Base-by-base conservation (phyloP, 768 basidiomycete species). In the Arthromyces matolae region DNA sequence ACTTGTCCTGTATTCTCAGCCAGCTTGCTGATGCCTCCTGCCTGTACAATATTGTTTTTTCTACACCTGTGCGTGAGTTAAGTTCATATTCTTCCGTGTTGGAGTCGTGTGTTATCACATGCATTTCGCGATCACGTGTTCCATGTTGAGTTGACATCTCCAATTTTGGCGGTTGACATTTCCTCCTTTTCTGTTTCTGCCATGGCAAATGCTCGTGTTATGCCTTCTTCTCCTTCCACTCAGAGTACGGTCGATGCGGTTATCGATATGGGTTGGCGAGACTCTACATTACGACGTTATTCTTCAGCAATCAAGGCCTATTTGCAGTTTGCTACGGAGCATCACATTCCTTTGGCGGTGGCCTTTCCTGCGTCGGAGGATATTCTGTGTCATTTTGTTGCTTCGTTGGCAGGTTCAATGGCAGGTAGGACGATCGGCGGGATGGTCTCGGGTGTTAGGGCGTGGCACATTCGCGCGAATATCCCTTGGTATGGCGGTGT, bases 381-480 rank as follows among this genome's bases (percentile, higher is more conserved):
- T 14, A 50, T 66, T 0, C 53, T 72, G 0, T 64, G 65, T 14
- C 49, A 56, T 2, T 72, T 64, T 40, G 60, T 60, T 0, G 57
- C 64, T 1, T 56, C 60, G 0, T 35, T 52, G 14, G 49, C 59
- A 1, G 66, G 66, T 1, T 3, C 18, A 0, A 28, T 49, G 13
- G 53, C 64, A 0, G 56, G 54, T 1, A 45, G 47, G 0, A 56
- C 65, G 0, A 46, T 62, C 4, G 29, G 49, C 2, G 59, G 56
- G 23, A 51, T 64, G 18, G 35, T 69, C 2, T 46, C 52, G 8
- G 69, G 51, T 0, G n/a, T 71, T 4, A 59, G 60, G 5, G 64
- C 67, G 0, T 72, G 69, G 68, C 71, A 73, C 38, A 49, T 60
- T 12, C 25, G 33, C 20, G 57, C 71, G 22, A 39, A 53, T 6